Evolutionary conservation across 257 asterid species (phyloP), one percentile per base, ranked within the genome.

Genomic region (Ophiorrhiza pumila): DNA sequence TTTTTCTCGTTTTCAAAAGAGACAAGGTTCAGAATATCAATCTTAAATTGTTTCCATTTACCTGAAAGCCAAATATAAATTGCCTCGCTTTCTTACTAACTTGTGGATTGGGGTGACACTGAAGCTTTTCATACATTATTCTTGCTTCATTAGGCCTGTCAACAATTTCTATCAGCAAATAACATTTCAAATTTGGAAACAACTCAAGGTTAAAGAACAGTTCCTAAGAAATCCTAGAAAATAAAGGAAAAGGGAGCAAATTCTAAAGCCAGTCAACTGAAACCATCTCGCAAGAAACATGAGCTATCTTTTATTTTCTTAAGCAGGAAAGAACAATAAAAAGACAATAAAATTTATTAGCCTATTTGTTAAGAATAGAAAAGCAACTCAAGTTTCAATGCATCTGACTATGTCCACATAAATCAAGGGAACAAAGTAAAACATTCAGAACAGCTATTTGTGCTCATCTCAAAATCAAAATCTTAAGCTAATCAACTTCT

Each of bases 1-100:
- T n/a, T n/a, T n/a, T 47, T 47, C 3, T 14, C 53, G n/a, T n/a
- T n/a, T n/a, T n/a, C n/a, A 1, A 32, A 64, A 64, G 14, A 39
- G 9, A 8, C 15, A 34, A n/a, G 66, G 18, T 13, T 25, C 2
- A 25, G n/a, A 41, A 31, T 41, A 22, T 32, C 25, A 18, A 23
- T 68, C 20, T 31, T 29, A 17, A 9, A 46, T 14, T 58, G 57
- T 68, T 49, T 8, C 12, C 22, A 39, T 39, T 76, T 86, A 90
- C 98, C 96, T 91, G 90, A 80, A 94, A 94, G 75, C 97, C 65
- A 70, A 84, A 90, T 77, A 65, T 67, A 35, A 91, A 80, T 47
- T 87, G 93, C 65, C 85, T 83, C 37, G 99, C 97, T 83, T 78
- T 90, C 96, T 94, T 94, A 80, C 88, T 83, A 72, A 91, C 97